Evolutionary conservation across 2,329 filamentous ascomycete genomes (phyloP), one percentile per base, ranked within the genome.

Genomic region (Huntiella omanensis): DNA sequence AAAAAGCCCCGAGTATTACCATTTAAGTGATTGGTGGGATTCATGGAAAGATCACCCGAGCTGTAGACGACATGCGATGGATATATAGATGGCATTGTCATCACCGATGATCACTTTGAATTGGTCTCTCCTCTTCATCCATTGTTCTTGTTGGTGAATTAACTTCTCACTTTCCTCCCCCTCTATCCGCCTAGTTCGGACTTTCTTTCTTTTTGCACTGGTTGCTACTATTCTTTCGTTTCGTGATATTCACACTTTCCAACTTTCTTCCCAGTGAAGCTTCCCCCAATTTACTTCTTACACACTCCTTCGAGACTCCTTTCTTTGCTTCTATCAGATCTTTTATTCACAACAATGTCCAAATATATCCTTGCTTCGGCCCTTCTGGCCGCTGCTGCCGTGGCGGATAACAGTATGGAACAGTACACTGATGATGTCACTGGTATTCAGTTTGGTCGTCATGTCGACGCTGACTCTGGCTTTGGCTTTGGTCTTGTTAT

Each of bases 401-500:
- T 44, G 11, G 46, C 40, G n/a, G 16, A 43, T 6, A 34, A 34
- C 36, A 42, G 17, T 11, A 42, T 48, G 4, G 46, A 48, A n/a
- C 50, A 57, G 17, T 68, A 64, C 52, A 61, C 56, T 5, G 66
- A 69, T 34, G 53, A 61, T 40, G 58, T 60, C 45, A 68, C 67
- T 2, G 64, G 64, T 17, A 70, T 71, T 49, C 58, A 60, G 5
- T 70, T 66, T 51, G 57, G 63, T 43, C 56, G 56, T 5, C 63
- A 59, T 45, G 50, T 49, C 3, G 46, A 48, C 41, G 3, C 35
- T 33, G 54, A 60, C 28, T 53, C 59, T 19, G 64, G 62, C 17
- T 72, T 60, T 54, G 60, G 55, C 19, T 66, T 72, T 46, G 69
- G 68, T 53, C 60, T 75, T 35, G 68, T 66, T 1, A 55, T 73